Percentiles rank a stretch among this genome's conserved stretches.
Conservation (phyloP, 176 grass and related monocot genomes). For the Paspalum vaginatum region DNA sequence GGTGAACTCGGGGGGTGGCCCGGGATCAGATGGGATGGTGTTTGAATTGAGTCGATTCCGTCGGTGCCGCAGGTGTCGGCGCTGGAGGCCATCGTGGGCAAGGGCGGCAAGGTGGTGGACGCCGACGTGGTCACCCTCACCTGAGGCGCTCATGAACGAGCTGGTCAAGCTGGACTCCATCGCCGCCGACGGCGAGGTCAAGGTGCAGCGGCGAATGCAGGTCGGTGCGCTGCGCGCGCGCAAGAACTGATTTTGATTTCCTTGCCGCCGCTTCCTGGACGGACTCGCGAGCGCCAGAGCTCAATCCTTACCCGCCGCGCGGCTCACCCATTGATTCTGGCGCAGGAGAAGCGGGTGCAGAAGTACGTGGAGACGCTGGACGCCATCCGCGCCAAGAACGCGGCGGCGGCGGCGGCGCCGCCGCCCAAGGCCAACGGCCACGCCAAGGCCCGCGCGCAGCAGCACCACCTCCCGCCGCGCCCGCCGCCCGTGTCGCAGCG, state of each 20-base stretch:
- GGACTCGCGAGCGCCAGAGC: neutral
- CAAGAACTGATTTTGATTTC: too few species aligned
- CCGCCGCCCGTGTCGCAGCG: conserved; percentile 56
- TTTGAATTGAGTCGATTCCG: too few species aligned
- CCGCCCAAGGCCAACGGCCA: too few species aligned
- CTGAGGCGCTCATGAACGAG: conserved; percentile 89
- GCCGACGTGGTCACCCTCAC: conserved; percentile 74
- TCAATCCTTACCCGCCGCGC: neutral
- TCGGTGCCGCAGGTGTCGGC: conserved; percentile 63
- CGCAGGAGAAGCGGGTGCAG: conserved; percentile 87
- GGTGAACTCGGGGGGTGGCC: too few species aligned
- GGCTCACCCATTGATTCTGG: neutral
- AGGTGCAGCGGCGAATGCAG: conserved; percentile 73
- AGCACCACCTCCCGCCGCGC: conserved; percentile 47
- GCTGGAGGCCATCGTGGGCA: conserved; percentile 67
- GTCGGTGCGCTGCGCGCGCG: conserved; percentile 28
- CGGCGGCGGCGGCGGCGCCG: neutral
- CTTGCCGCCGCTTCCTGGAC: neutral
- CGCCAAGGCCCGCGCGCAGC: conserved; percentile 37
- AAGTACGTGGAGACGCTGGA: conserved; percentile 91
- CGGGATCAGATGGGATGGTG: too few species aligned
- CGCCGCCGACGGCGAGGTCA: conserved; percentile 86
- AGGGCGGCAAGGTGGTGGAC: conserved; percentile 77
- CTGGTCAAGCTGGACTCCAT: conserved; percentile 86
- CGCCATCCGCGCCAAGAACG: conserved; percentile 79